Evolutionary conservation across 1,284 basidiomycete species (phyloP).

Genomic region (Sporisorium scitamineum): DNA sequence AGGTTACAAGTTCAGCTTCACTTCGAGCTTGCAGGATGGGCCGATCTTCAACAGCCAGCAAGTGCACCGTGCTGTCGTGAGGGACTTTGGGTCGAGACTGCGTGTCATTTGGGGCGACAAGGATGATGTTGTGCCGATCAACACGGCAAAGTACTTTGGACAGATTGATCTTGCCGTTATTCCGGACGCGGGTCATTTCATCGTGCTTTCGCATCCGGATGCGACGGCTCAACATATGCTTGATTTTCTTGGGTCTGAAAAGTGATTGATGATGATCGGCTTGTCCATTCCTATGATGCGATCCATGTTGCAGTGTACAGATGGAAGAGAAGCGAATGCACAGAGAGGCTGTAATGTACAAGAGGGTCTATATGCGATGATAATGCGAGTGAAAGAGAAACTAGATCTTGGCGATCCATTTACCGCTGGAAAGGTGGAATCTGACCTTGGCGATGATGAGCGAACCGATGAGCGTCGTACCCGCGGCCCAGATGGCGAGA

Average conservation of each 20-base stretch:
- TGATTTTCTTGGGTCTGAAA: conserved; percentile 37
- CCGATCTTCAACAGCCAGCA: conserved; percentile 41
- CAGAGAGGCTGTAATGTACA: conserved; percentile 1
- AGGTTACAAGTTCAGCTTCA: conserved; percentile 46
- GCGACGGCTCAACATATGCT: conserved; percentile 42
- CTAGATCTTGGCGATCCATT: conserved; percentile 36
- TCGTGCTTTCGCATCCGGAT: conserved; percentile 43
- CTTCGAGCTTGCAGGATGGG: conserved; percentile 43
- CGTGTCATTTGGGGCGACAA: conserved; percentile 51
- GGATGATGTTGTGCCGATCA: conserved; percentile 48
- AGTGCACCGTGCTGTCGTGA: conserved; percentile 29
- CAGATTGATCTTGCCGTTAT: conserved; percentile 46
- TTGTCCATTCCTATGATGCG: background rate
- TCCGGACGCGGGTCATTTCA: conserved; percentile 34
- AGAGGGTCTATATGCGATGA: background rate
- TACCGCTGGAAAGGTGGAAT: conserved; percentile 26
- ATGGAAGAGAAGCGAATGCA: conserved; percentile 1
- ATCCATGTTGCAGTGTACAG: conserved; percentile 17
- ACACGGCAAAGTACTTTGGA: conserved; percentile 51
- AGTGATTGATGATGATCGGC: background rate
- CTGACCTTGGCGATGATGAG: conserved; percentile 29
- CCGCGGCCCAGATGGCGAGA: conserved; percentile 40
- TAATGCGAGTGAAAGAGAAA: background rate
- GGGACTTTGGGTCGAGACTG: conserved; percentile 27
- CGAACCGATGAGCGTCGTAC: conserved; percentile 32